Percentiles rank a stretch among this genome's conserved stretches.
phyloP scores from a whole-genome alignment of 2,329 filamentous ascomycete species.

The Xylariaceae sp. region DNA sequence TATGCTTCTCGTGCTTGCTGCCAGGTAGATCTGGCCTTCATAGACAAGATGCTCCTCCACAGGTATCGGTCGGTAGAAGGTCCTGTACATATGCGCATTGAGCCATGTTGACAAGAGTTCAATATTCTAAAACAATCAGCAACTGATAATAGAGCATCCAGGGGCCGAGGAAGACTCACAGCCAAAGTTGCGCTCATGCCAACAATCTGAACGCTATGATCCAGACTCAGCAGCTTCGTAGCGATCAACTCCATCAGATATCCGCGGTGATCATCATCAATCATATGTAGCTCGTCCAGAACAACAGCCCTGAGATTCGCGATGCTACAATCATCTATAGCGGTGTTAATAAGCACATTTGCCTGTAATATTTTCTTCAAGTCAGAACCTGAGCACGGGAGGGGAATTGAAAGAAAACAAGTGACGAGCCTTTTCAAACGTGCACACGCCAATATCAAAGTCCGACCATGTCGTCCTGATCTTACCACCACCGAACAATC shows the following conservation, averaged over 20 bases:
- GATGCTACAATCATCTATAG: slow-evolving; percentile 65
- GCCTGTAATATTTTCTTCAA: slow-evolving; percentile 44
- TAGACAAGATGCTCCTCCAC: slow-evolving; percentile 71
- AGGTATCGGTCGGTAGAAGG: slow-evolving; percentile 67
- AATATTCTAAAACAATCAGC: slow-evolving; percentile 52
- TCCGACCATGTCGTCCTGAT: slow-evolving; percentile 63
- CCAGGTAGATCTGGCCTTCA: slow-evolving; percentile 61
- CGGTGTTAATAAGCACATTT: slow-evolving; percentile 66
- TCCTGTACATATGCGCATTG: slow-evolving; percentile 64
- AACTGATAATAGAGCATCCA: neutral
- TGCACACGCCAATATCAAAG: slow-evolving; percentile 73
- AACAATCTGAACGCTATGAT: slow-evolving; percentile 62
- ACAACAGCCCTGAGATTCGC: slow-evolving; percentile 62
- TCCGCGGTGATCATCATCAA: slow-evolving; percentile 69
- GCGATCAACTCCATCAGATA: slow-evolving; percentile 71
- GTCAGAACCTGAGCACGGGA: slow-evolving; percentile 16
- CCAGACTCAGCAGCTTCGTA: slow-evolving; percentile 65
- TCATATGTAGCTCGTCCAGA: slow-evolving; percentile 76
- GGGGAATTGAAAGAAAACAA: neutral
- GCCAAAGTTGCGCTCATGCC: slow-evolving; percentile 77
- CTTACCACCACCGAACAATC: slow-evolving; percentile 71
- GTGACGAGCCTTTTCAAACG: slow-evolving; percentile 62
- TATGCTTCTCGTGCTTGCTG: slow-evolving; percentile 52
- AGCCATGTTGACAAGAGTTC: slow-evolving; percentile 65
- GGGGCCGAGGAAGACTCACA: slow-evolving; percentile 38